Conservation (phyloP, 768 basidiomycete genomes). For the Lactifluus hygrophoroides region DNA sequence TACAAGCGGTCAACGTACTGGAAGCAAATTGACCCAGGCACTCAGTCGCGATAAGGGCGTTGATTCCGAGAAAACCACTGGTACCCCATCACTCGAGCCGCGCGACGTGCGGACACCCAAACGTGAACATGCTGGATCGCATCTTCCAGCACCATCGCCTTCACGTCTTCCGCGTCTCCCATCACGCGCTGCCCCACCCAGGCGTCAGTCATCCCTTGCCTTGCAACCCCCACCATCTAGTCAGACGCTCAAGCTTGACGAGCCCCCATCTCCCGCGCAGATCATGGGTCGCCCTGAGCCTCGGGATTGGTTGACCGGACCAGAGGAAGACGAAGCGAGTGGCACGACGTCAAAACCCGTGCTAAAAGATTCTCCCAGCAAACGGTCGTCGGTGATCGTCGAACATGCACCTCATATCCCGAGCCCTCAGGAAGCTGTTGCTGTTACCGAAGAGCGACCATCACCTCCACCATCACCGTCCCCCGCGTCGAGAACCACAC, state of each 20-base stretch:
- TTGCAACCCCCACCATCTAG: not conserved
- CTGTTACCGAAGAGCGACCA: constrained; percentile 1
- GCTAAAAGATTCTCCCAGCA: constrained; percentile 62
- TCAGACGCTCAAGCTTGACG: not conserved
- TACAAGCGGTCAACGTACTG: not conserved
- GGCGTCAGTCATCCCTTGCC: constrained; percentile 37
- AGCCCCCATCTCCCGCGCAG: constrained; percentile 24
- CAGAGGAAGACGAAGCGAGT: constrained; percentile 34
- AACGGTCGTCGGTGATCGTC: constrained; percentile 61
- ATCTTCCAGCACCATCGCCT: constrained; percentile 14
- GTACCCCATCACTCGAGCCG: constrained; percentile 41
- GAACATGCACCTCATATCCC: constrained; percentile 29
- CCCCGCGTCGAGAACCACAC: not conserved
- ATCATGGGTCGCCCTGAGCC: constrained; percentile 27
- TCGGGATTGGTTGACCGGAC: constrained; percentile 72
- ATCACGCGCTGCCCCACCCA: constrained; percentile 40
- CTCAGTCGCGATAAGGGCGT: constrained; percentile 31
- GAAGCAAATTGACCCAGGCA: constrained; percentile 8
- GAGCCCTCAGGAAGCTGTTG: constrained; percentile 25
- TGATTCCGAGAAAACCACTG: constrained; percentile 51
- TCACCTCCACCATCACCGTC: constrained; percentile 12
- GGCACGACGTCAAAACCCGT: constrained; percentile 31
- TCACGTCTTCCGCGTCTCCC: constrained; percentile 20
- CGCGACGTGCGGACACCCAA: constrained; percentile 8
- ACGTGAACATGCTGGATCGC: constrained; percentile 8